Conservation (phyloP, 306 rosid genomes). For the Vachellia collinsii region DNA sequence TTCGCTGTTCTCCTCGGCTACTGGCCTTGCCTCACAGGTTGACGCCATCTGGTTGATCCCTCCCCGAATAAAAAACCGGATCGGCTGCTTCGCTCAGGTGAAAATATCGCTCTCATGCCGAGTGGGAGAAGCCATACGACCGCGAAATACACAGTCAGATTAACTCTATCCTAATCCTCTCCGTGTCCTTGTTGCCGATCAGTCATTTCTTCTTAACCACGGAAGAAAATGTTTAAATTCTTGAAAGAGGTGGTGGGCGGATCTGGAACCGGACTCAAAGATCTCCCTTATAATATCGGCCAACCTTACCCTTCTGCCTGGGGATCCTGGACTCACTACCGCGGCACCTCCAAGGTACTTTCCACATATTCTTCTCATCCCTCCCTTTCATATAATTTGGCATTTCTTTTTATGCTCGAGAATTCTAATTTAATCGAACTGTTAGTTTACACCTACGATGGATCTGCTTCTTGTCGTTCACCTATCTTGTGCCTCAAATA, state of each 20-base stretch:
- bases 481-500: neutral
- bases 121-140: neutral
- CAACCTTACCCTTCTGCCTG: slow-evolving; percentile 88
- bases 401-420: neutral
- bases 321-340: slow-evolving; percentile 97
- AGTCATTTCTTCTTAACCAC: neutral
- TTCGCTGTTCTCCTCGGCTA: neutral
- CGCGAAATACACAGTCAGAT: neutral
- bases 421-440: neutral
- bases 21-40: neutral
- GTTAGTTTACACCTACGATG: neutral
- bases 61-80: neutral
- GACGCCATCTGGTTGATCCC: neutral
- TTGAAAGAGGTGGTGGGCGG: slow-evolving; percentile 94
- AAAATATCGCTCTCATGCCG: neutral
- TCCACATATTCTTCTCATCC: neutral
- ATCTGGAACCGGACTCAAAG: slow-evolving; percentile 85
- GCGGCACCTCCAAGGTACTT: slow-evolving; percentile 83
- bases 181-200: neutral
- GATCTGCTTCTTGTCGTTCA: slow-evolving; percentile 3
- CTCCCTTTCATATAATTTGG: neutral
- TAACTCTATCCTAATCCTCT: neutral
- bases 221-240: slow-evolving; percentile 67
- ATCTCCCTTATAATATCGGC: slow-evolving; percentile 91
- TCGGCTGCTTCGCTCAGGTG: neutral